A percentile compares a stretch with the other conserved stretches of the same genome.
Evolutionary conservation across 805 yeast species (phyloP).

Genomic region (Saturnispora mendoncae): DNA sequence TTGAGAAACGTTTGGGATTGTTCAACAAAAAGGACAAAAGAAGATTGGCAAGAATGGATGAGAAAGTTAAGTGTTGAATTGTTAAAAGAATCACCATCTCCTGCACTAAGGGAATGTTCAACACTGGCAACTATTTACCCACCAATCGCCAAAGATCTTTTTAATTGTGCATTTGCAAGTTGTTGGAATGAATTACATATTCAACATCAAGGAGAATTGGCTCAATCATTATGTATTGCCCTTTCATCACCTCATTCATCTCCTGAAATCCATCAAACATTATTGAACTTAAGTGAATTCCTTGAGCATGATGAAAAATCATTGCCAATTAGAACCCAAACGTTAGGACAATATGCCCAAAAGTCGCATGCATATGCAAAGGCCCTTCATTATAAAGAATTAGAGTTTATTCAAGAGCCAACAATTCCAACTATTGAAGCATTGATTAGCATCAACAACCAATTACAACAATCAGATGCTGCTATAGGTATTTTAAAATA

Average conservation of each 20-base stretch:
- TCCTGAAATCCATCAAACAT: conserved; percentile 88
- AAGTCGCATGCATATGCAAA: conserved; percentile 96
- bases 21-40: conserved; percentile 76
- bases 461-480: conserved; percentile 92
- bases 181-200: conserved; percentile 92
- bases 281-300: conserved; percentile 85
- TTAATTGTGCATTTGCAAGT: conserved; percentile 90
- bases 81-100: conserved; percentile 87
- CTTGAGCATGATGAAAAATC: conserved; percentile 98
- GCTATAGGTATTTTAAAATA: conserved; percentile 94
- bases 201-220: conserved; percentile 81
- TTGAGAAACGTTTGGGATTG: conserved; percentile 89
- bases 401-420: conserved; percentile 91
- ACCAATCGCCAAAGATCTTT: conserved; percentile 82
- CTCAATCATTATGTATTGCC: conserved; percentile 78
- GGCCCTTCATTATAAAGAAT: conserved; percentile 90
- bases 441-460: conserved; percentile 85
- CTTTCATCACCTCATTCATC: conserved; percentile 85
- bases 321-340: conserved; percentile 81
- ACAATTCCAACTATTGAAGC: conserved; percentile 88
- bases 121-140: conserved; percentile 78
- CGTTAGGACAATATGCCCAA: conserved; percentile 87
- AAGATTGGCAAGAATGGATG: conserved; percentile 98
- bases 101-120: conserved; percentile 88
- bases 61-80: conserved; percentile 77